Evolutionary conservation across 257 asterid species (phyloP).

Genomic region (Mentha longifolia): DNA sequence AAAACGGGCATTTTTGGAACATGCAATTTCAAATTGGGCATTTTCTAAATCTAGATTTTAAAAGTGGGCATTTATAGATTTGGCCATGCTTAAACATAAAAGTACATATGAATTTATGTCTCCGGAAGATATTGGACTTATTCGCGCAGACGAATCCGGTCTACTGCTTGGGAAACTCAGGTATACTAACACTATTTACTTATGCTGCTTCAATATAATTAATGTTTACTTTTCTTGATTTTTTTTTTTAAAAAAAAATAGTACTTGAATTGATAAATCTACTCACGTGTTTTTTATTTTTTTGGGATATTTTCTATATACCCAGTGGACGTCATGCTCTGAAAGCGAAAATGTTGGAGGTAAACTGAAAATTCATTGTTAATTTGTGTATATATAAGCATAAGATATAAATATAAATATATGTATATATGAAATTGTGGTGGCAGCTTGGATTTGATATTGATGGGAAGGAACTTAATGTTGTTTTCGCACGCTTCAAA

Average conservation of each 20-base stretch:
- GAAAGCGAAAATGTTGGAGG: constrained; percentile 83
- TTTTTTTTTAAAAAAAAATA: neutral
- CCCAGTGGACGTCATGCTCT: constrained; percentile 92
- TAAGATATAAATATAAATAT: neutral
- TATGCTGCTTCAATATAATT: constrained; percentile 16
- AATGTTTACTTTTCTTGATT: neutral
- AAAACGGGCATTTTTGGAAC: too few relatives aligned
- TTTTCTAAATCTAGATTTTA: too few relatives aligned
- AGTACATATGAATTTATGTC: constrained; percentile 85
- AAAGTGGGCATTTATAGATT: too few relatives aligned
- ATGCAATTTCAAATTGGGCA: too few relatives aligned
- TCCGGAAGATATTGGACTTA: constrained; percentile 91
- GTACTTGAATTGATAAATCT: neutral
- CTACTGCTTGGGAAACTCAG: constrained; percentile 92
- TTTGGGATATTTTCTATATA: constrained; percentile 31
- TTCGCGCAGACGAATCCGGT: constrained; percentile 80
- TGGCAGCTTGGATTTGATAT: too few relatives aligned
- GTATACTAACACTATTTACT: constrained; percentile 27
- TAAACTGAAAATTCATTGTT: constrained; percentile 28
- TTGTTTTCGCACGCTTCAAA: too few relatives aligned
- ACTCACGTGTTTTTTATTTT: constrained; percentile 14
- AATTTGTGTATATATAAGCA: neutral
- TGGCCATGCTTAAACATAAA: constrained; percentile 89
- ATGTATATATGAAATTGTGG: neutral
- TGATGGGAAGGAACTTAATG: too few relatives aligned